A percentile compares a stretch with the other conserved stretches of the same genome.
Evolutionary conservation across 768 basidiomycete species (phyloP).

Genomic region (Lactarius sp.): DNA sequence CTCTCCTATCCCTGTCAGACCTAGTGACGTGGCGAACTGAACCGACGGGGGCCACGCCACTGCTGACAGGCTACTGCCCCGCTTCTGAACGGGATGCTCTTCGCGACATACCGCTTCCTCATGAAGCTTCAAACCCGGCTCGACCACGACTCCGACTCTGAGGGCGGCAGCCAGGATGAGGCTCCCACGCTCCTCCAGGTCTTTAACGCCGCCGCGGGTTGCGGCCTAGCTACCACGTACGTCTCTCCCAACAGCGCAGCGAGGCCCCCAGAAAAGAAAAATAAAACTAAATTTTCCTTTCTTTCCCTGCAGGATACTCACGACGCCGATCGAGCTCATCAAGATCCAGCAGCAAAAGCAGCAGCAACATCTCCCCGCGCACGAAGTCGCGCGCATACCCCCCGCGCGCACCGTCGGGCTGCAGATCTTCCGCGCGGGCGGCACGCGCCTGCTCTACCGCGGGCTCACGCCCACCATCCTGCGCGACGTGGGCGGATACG

Average conservation of each 20-base stretch:
- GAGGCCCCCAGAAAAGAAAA: too few relatives aligned
- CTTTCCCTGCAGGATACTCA: constrained; percentile 49
- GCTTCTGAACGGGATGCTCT: constrained; percentile 80
- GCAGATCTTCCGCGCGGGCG: constrained; percentile 50
- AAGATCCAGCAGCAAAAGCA: constrained; percentile 79
- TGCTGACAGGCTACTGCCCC: constrained; percentile 55
- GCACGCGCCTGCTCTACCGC: constrained; percentile 67
- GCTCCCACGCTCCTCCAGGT: constrained; percentile 69
- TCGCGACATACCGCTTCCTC: constrained; percentile 78
- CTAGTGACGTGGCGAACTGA: not conserved
- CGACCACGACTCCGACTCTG: constrained; percentile 26
- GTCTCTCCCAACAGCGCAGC: too few relatives aligned
- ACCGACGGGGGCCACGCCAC: not conserved
- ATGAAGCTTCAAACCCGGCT: constrained; percentile 58
- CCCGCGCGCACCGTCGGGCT: constrained; percentile 46
- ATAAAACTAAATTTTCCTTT: not conserved
- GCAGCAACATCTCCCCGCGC: constrained; percentile 26
- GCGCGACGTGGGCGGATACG: constrained; percentile 70
- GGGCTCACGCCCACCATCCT: constrained; percentile 70
- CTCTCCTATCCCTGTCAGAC: not conserved
- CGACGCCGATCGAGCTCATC: constrained; percentile 81
- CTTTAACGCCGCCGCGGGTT: constrained; percentile 70
- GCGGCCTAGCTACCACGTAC: constrained; percentile 76
- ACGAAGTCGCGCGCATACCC: constrained; percentile 16
- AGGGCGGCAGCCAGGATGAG: not conserved